phyloP scores from a whole-genome alignment of 2,329 filamentous ascomycete genomes.

The Beauveria brongniartii region DNA sequence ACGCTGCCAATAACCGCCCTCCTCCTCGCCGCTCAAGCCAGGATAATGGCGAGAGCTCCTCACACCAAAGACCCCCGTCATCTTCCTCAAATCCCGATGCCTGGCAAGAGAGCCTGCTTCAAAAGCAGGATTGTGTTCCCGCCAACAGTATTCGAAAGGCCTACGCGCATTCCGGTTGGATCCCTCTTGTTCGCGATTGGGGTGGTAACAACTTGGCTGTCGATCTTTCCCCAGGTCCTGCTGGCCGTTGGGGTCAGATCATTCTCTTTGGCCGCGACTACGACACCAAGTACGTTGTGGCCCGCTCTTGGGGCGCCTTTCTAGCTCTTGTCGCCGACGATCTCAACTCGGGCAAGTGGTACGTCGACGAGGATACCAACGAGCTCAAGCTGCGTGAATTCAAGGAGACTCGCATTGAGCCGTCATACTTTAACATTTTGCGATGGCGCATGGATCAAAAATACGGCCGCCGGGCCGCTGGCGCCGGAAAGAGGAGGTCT shows the following conservation, averaged over 20 bases:
- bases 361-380: slow-evolving; percentile 82
- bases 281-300: slow-evolving; percentile 95
- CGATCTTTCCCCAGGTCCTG: slow-evolving; percentile 83
- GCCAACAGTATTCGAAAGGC: slow-evolving; percentile 80
- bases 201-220: slow-evolving; percentile 96
- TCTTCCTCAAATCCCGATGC: slow-evolving; percentile 46
- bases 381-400: slow-evolving; percentile 93
- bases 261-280: slow-evolving; percentile 97
- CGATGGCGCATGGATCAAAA: slow-evolving; percentile 95
- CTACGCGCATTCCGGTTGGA: slow-evolving; percentile 92
- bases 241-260: slow-evolving; percentile 90
- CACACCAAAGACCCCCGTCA: slow-evolving; percentile 44
- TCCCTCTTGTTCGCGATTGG: slow-evolving; percentile 93
- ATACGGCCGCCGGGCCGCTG: slow-evolving; percentile 57
- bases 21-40: slow-evolving; percentile 63
- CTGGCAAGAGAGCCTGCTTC: slow-evolving; percentile 79
- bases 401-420: slow-evolving; percentile 81
- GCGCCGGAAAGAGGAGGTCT: slow-evolving; percentile 44
- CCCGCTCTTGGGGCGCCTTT: slow-evolving; percentile 84
- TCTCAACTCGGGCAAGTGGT: slow-evolving; percentile 80
- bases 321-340: slow-evolving; percentile 85
- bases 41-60: slow-evolving; percentile 58
- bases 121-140: slow-evolving; percentile 82
- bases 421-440: slow-evolving; percentile 87
- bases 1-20: slow-evolving; percentile 49